Conservation (phyloP, 176 grass and related monocot species). For the Paspalum vaginatum region DNA sequence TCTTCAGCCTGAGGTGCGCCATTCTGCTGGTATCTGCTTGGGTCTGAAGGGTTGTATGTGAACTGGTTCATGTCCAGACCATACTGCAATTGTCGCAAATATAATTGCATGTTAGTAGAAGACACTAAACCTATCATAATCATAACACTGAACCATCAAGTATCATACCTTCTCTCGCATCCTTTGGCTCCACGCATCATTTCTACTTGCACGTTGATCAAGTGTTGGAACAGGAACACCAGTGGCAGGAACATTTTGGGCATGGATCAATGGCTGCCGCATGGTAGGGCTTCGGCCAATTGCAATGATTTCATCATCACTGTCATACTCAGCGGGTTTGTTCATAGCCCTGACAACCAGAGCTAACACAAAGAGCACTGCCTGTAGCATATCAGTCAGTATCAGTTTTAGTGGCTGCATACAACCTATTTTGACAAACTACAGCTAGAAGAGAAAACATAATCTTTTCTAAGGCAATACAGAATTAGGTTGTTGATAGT, state of each 20-base stretch:
- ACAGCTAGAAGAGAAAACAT: not conserved
- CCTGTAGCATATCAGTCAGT: constrained; percentile 48
- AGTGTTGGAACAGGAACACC: constrained; percentile 77
- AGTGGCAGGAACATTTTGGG: constrained; percentile 61
- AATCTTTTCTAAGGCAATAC: not conserved
- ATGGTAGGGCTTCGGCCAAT: constrained; percentile 48
- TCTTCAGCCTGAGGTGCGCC: constrained; percentile 57
- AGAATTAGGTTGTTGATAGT: constrained; percentile 31
- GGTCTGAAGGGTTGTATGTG: constrained; percentile 86
- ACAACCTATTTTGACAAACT: not conserved
- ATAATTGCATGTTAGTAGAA: not conserved
- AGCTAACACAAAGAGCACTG: constrained; percentile 77
- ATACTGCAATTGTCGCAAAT: constrained; percentile 61
- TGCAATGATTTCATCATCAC: constrained; percentile 79
- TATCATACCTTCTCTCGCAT: constrained; percentile 93
- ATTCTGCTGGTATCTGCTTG: constrained; percentile 72
- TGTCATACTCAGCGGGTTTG: constrained; percentile 87
- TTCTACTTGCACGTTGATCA: constrained; percentile 75
- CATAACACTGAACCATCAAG: constrained; percentile 9
- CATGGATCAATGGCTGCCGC: constrained; percentile 74
- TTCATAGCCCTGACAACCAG: constrained; percentile 86
- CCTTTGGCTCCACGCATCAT: constrained; percentile 93
- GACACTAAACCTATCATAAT: not conserved
- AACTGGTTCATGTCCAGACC: constrained; percentile 89
- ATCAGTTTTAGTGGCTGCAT: constrained; percentile 13